Conservation (phyloP, 768 basidiomycete species). For the Coprinopsis strossmayeri region DNA sequence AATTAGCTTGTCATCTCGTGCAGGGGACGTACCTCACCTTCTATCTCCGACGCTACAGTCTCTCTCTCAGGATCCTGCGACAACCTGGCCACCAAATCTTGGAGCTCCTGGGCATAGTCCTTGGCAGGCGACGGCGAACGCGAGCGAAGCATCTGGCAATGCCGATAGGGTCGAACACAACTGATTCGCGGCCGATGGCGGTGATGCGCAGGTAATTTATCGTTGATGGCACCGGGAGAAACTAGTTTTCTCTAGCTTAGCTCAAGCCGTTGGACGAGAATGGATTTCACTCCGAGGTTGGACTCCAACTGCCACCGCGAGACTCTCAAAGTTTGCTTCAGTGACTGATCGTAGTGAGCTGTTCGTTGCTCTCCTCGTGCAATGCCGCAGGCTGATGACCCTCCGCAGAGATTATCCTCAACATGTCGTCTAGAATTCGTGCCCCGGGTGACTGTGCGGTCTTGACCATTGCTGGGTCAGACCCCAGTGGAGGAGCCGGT, state of each 20-base stretch:
- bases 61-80: constrained; percentile 31
- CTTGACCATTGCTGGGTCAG: constrained; percentile 75
- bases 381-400: not conserved
- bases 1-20: too few species aligned
- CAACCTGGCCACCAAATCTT: constrained; percentile 28
- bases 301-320: too few species aligned
- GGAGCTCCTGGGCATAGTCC: constrained; percentile 24
- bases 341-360: too few species aligned
- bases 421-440: not conserved
- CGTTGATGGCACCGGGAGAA: too few species aligned
- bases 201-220: too few species aligned
- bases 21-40: constrained; percentile 26
- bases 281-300: too few species aligned
- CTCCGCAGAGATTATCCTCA: not conserved
- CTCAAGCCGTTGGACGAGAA: too few species aligned
- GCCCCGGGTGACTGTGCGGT: constrained; percentile 22
- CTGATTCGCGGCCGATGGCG: too few species aligned
- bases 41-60: constrained; percentile 38
- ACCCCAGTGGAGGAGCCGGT: constrained; percentile 82
- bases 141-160: constrained; percentile 1
- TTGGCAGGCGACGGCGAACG: constrained; percentile 14
- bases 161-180: not conserved
- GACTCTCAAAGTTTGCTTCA: too few species aligned
- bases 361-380: too few species aligned
- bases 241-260: too few species aligned